These are phyloP conservation scores for Syncephalastrum monosporum DNA, from an alignment of 371 early-diverging fungal species.

Conservation along the genomic window DNA sequence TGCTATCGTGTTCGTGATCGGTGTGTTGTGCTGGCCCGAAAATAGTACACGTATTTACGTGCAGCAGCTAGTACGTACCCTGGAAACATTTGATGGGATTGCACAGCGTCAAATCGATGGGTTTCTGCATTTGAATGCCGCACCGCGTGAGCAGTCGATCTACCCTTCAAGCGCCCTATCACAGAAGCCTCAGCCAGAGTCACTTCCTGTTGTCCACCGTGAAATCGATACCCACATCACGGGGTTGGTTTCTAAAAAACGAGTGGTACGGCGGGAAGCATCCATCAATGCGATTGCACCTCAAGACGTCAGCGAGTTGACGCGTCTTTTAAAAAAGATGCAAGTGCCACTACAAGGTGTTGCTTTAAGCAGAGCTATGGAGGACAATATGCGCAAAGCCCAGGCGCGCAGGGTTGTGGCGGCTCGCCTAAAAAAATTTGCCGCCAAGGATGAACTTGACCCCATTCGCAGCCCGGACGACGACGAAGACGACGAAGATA, in stretches of 20 bases:
- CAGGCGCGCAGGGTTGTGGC: slow-evolving; percentile 15
- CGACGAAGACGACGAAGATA: slow-evolving; percentile 1
- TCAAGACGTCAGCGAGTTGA: slow-evolving; percentile 38
- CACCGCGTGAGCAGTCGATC: slow-evolving; percentile 7
- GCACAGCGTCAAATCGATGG: slow-evolving; percentile 28
- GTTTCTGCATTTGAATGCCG: slow-evolving; percentile 20
- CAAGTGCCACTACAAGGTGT: slow-evolving; percentile 38
- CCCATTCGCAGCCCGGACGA: slow-evolving; percentile 4
- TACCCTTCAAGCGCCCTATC: slow-evolving; percentile 7
- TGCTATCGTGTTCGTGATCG: slow-evolving; percentile 25
- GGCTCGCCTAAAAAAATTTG: slow-evolving; percentile 15
- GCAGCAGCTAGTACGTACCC: slow-evolving; percentile 27
- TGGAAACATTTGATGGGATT: slow-evolving; percentile 33
- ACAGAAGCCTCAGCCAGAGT: slow-evolving; percentile 8
- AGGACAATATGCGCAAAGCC: slow-evolving; percentile 42
- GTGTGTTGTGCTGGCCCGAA: slow-evolving; percentile 36
- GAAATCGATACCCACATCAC: slow-evolving; percentile 24
- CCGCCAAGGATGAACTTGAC: slow-evolving; percentile 15
- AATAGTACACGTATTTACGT: slow-evolving; percentile 39
- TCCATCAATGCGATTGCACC: slow-evolving; percentile 39
- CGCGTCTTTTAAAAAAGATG: slow-evolving; percentile 34
- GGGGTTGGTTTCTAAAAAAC: slow-evolving; percentile 28
- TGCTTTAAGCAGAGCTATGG: slow-evolving; percentile 37
- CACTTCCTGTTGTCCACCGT: slow-evolving; percentile 24
- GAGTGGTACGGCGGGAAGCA: slow-evolving; percentile 36